Percentiles rank a stretch among this genome's conserved stretches.
Conservation (phyloP, 495 filamentous ascomycete species). For the Trichocladium antarcticum region DNA sequence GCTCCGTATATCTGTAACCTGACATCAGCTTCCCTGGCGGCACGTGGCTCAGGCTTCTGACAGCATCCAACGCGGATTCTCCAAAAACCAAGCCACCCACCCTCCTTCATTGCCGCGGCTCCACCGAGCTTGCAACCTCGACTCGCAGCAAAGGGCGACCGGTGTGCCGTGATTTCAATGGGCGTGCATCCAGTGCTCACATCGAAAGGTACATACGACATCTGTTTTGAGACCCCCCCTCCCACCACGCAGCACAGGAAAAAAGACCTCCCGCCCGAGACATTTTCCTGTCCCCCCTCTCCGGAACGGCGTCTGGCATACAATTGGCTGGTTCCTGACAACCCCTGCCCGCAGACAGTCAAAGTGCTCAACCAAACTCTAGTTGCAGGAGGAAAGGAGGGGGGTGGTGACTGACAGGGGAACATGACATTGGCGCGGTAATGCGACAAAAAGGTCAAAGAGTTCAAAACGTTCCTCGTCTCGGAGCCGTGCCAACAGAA, state of each 20-base stretch:
- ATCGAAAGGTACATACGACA: background rate
- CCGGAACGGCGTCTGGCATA: conserved; percentile 12
- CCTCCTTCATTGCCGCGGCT: conserved; percentile 1
- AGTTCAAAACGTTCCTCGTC: background rate
- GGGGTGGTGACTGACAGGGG: background rate
- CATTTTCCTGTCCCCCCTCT: conserved; percentile 5
- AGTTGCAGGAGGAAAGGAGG: conserved; percentile 1
- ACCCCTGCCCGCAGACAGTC: conserved; percentile 6
- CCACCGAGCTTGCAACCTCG: conserved; percentile 4
- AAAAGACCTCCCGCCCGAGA: conserved; percentile 4
- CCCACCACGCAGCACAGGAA: background rate
- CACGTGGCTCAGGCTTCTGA: background rate
- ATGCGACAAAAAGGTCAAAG: conserved; percentile 3
- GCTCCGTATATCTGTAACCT: no score
- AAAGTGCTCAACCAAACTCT: background rate
- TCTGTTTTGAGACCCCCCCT: background rate
- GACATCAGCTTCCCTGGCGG: no score
- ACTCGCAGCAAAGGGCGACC: background rate
- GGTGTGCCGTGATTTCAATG: conserved; percentile 5
- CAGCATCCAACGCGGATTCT: background rate
- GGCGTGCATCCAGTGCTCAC: background rate
- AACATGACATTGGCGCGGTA: conserved; percentile 3
- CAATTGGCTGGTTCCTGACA: conserved; percentile 13
- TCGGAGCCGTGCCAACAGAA: background rate
- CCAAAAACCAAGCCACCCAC: background rate